phyloP scores from a whole-genome alignment of 345 rosid genomes.

The Psidium friedrichsthalianum region DNA sequence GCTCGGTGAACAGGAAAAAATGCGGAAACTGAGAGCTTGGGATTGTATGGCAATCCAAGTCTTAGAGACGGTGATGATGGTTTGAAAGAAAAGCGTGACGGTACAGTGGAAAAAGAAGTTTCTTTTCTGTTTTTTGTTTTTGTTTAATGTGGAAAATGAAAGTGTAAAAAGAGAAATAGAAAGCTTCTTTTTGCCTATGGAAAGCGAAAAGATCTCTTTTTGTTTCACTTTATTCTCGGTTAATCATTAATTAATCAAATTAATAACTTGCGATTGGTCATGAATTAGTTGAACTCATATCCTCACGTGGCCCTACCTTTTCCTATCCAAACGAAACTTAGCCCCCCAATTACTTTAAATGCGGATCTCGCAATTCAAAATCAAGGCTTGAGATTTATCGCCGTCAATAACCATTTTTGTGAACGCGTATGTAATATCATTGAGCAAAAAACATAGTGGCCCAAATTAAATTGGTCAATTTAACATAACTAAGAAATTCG shows the following conservation, averaged over 20 bases:
- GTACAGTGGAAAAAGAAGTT: background rate
- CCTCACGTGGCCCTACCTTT: background rate
- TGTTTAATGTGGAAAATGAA: background rate
- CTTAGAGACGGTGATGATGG: background rate
- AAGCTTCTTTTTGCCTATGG: background rate
- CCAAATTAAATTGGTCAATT: background rate
- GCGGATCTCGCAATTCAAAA: background rate
- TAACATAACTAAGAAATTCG: too few relatives aligned
- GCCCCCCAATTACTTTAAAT: accelerated
- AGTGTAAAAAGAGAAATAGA: background rate
- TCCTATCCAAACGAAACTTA: background rate
- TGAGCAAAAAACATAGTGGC: accelerated
- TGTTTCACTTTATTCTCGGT: background rate
- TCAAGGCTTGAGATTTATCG: accelerated
- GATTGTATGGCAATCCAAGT: background rate
- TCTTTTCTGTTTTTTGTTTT: background rate
- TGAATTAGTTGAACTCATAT: background rate
- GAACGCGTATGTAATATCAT: background rate
- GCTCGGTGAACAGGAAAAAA: background rate
- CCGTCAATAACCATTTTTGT: background rate
- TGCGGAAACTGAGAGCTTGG: background rate
- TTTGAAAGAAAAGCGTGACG: background rate
- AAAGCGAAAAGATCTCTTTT: background rate
- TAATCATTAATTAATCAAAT: background rate
- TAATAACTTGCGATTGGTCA: background rate